Conservation (phyloP, 2,329 filamentous ascomycete species). For the Lojkania enalia region DNA sequence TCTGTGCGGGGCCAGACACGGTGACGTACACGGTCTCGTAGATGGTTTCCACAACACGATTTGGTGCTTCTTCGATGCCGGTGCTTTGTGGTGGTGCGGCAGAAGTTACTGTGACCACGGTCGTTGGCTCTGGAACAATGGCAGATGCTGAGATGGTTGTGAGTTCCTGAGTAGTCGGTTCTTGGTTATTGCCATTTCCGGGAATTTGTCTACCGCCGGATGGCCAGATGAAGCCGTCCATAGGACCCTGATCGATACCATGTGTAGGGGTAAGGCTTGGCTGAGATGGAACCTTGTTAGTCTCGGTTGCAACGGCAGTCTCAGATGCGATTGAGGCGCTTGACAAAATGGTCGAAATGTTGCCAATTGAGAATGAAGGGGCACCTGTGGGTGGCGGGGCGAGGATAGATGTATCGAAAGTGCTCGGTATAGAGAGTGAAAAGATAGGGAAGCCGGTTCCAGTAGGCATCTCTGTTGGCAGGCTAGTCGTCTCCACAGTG, state of each 20-base stretch:
- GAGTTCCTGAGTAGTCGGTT: neutral
- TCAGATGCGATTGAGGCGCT: neutral
- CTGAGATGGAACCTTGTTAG: neutral
- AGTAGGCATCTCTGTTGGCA: conserved; percentile 1
- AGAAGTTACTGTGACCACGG: neutral
- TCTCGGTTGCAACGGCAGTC: neutral
- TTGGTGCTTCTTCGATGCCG: neutral
- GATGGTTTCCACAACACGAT: neutral
- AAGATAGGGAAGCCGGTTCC: neutral
- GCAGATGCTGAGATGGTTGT: neutral
- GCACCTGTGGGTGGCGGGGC: neutral
- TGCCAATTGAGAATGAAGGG: neutral
- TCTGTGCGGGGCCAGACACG: conserved; percentile 3
- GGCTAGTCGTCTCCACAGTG: neutral
- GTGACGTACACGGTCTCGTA: conserved; percentile 10
- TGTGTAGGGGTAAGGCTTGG: neutral
- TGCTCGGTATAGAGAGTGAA: neutral
- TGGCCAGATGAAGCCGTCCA: conserved; percentile 1
- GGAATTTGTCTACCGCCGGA: no score
- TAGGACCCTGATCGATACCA: neutral
- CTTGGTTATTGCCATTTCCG: neutral
- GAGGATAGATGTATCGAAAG: neutral
- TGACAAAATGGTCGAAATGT: neutral
- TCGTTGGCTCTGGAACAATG: neutral
- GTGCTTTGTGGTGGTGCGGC: neutral